Percentiles rank a stretch among this genome's conserved stretches.
These are phyloP conservation scores for Naegleria gruberi DNA, from an alignment of 208 protist species.

Conservation along the genomic window DNA sequence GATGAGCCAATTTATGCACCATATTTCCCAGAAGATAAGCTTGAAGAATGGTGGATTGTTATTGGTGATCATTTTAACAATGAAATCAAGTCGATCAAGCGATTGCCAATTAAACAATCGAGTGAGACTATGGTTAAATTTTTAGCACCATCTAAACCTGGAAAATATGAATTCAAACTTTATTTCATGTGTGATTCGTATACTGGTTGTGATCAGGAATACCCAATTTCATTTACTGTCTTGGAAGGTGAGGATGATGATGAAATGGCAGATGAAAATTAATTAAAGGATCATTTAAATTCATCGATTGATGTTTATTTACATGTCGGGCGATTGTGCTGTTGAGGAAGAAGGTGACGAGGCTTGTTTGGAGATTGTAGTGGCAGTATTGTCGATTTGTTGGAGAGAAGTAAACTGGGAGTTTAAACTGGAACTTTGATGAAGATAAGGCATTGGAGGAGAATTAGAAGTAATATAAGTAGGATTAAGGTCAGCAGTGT, in stretches of 20 bases:
- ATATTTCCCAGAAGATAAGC: constrained; percentile 49
- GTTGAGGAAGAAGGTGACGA: not conserved
- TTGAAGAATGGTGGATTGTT: constrained; percentile 80
- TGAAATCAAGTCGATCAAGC: constrained; percentile 32
- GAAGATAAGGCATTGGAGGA: not conserved
- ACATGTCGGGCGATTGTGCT: too few species aligned
- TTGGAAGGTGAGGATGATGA: not conserved
- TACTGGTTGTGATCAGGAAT: constrained; percentile 67
- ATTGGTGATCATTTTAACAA: constrained; percentile 63
- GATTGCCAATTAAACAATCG: constrained; percentile 56
- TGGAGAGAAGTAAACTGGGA: not conserved
- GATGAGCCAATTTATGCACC: constrained; percentile 43
- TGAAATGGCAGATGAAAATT: not conserved
- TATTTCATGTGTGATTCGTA: constrained; percentile 84
- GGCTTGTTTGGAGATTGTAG: not conserved
- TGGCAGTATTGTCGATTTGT: not conserved
- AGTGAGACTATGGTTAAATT: constrained; percentile 64
- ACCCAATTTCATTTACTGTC: constrained; percentile 26
- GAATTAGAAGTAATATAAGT: not conserved
- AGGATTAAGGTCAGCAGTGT: not conserved
- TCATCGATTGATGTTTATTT: too few species aligned
- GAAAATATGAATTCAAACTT: constrained; percentile 50
- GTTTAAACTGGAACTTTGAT: not conserved
- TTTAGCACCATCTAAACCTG: constrained; percentile 46
- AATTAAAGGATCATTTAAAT: too few species aligned